Evolutionary conservation across 2,329 filamentous ascomycete species (phyloP).

Genomic region (Pseudogymnoascus destructans): DNA sequence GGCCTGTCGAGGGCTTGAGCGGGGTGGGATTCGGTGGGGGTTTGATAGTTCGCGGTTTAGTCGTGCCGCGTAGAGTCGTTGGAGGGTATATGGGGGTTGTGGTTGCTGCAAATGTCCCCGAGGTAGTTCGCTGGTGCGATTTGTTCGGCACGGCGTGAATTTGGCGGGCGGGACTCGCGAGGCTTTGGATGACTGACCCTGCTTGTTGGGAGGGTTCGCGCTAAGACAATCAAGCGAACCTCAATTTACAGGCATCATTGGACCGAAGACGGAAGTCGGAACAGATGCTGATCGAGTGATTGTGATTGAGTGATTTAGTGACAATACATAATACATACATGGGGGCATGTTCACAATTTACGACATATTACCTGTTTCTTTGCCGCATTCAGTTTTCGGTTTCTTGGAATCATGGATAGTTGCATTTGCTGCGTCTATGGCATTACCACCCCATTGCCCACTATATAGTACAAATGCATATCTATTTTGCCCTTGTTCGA

Average conservation of each 20-base stretch:
- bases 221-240: background rate
- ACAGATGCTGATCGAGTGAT: background rate
- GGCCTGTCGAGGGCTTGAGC: background rate
- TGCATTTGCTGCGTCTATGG: slow-evolving; percentile 7
- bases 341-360: background rate
- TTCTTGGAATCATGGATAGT: slow-evolving; percentile 6
- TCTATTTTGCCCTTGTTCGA: slow-evolving; percentile 16
- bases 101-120: background rate
- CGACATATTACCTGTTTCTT: background rate
- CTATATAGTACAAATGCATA: slow-evolving; percentile 26
- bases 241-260: background rate
- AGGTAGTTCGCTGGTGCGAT: background rate
- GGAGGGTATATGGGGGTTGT: background rate
- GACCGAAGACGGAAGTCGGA: slow-evolving; percentile 2
- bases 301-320: background rate
- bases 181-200: slow-evolving; percentile 4
- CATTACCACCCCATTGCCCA: slow-evolving; percentile 3
- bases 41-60: background rate
- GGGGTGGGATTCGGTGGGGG: background rate
- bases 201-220: background rate
- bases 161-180: slow-evolving; percentile 6
- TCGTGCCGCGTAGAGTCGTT: background rate
- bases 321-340: background rate
- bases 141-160: slow-evolving; percentile 6
- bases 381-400: background rate